Base-by-base conservation (phyloP, 768 basidiomycete species). In the Xerocomellus amylosporus region DNA sequence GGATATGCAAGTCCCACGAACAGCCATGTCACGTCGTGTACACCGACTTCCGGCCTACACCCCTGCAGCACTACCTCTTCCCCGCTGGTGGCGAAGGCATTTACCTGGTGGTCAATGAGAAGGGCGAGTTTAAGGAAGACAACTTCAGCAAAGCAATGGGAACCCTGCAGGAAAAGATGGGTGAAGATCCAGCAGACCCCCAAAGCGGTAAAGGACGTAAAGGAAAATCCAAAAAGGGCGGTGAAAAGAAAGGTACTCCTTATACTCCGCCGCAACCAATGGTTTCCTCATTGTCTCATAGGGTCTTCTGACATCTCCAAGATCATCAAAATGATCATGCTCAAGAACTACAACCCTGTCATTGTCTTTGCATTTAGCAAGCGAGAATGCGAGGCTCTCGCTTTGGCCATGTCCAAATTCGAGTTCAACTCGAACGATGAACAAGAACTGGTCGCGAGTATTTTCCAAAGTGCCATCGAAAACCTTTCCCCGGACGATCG, bases 1-100 rank as follows among this genome's bases (percentile, higher is more conserved):
- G 97, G 97, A 93, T 99, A 67, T 93, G 89, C 77, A 90, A 93
- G 68, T 92, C 89, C 1, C 97, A 98, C 65, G 88, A 95, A 56
- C 97, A 98, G 64, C 96, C 97, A 1, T 98, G 97, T 71, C 97
- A 99, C 67, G 93, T 99, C 68, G 95, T 99, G 38, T 99, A 98
- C 71, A 99, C 97, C 56, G 94, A 99, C 74, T 98, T 98, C 76
- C 87, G 97, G 34, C 97, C 97, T 2, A 99, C 97, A 1, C 97
- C 97, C 1, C 75, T 99, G 8, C 97, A 98, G 66, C 97, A 99
- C 64, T 99, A 98, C 70, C 84, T 99, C 51, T 99, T 98, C 75
- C 97, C 97, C 1, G 85, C 89, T 4, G 96, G 96, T 8, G 94
- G 92, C 2, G 94, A 98, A 59, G 97, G 97, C 9, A 98, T 99